Evolutionary conservation across 306 rosid genomes (phyloP), one percentile per base, ranked within the genome.

Genomic region (Leucaena leucocephala): DNA sequence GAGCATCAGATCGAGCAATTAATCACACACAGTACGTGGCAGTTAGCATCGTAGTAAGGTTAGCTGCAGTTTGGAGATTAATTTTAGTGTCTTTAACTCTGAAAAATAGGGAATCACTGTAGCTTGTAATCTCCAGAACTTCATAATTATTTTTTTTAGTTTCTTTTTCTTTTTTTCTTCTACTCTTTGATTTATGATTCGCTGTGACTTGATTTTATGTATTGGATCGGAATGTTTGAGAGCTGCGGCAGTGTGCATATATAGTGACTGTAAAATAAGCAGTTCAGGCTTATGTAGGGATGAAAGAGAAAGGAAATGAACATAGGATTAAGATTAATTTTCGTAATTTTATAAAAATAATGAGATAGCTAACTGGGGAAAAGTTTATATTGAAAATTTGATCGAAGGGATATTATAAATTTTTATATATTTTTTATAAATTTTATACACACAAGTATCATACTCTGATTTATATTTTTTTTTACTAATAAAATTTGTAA

Each of bases 21-120:
- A 33, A 27, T 61, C 42, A 4, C 39, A 61, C 40, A 4, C 40
- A 61, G 67, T 4, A 33, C 1, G 40, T 61, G 33, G 33, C 33
- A 19, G 62, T 61, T 66, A 66, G 49, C 71, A 14, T 66, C 27
- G 2, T 21, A 8, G 71, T 64, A 71, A 82, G 75, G 50, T 62
- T 69, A 71, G 69, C 33, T 8, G 15, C 71, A 6, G 34, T 17
- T 61, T 61, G 40, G 67, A 61, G 8, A 1, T 61, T 61, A 33
- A 4, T 22, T 58, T 21, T 8, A 3, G 64, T 58, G 35, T 58
- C 13, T 21, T 55, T 57, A 19, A 7, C 33, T 55, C 11, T 8
- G 21, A 3, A 50, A 50, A 50, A 50, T 50, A 16, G 21, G 21
- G 5, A 50, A 7, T 17, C 4, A 19, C 11, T 43, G 72, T 43